phyloP scores from a whole-genome alignment of 1,284 basidiomycete species.

The Ceratobasidium sp. region DNA sequence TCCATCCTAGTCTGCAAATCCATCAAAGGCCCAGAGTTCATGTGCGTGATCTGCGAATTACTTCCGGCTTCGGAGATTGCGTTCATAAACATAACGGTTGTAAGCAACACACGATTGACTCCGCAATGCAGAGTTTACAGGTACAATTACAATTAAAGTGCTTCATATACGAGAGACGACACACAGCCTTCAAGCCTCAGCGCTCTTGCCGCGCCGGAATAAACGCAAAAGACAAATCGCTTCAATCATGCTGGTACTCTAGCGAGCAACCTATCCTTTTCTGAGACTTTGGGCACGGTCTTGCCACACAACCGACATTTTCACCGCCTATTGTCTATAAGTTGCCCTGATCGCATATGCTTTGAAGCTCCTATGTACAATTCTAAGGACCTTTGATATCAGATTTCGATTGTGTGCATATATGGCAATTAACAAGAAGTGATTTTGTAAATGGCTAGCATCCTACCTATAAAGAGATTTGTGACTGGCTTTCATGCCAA shows the following conservation, averaged over 20 bases:
- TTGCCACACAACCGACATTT: too few species aligned
- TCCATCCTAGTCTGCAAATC: not conserved
- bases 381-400: constrained; percentile 10
- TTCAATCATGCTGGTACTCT: not conserved
- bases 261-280: constrained; percentile 11
- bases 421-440: not conserved
- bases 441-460: too few species aligned
- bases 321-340: not conserved
- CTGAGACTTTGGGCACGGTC: constrained; percentile 25
- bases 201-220: constrained; percentile 8
- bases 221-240: constrained; percentile 13
- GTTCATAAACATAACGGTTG: too few species aligned
- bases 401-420: constrained; percentile 8
- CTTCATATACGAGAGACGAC: too few species aligned
- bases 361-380: constrained; percentile 10
- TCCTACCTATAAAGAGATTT: too few species aligned
- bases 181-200: not conserved
- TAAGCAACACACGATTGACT: too few species aligned
- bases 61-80: too few species aligned
- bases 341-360: constrained; percentile 2
- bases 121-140: too few species aligned
- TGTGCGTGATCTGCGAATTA: too few species aligned
- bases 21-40: not conserved
- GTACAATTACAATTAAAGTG: too few species aligned
- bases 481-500: too few species aligned